These are phyloP conservation scores for Neodidymelliopsis sp. DNA, from an alignment of 2,329 filamentous ascomycete species.

Conservation along the genomic window DNA sequence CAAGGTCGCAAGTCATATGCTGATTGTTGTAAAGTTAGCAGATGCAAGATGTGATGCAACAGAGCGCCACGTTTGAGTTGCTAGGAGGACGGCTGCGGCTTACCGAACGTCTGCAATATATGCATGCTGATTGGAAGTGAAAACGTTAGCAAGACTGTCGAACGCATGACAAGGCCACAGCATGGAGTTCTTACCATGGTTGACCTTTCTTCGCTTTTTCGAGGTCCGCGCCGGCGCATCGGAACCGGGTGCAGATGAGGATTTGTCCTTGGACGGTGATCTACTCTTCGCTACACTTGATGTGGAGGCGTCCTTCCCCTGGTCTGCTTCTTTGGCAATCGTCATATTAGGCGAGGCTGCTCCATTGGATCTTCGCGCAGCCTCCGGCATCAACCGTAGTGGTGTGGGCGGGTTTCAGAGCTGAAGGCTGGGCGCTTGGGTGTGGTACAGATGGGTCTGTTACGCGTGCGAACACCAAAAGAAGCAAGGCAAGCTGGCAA, in stretches of 20 bases:
- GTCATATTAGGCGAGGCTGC: slow-evolving; percentile 44
- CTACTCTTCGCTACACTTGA: slow-evolving; percentile 36
- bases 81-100: slow-evolving; percentile 41
- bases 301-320: slow-evolving; percentile 38
- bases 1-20: slow-evolving; percentile 64
- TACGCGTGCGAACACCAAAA: slow-evolving; percentile 30
- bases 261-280: slow-evolving; percentile 40
- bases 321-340: slow-evolving; percentile 37
- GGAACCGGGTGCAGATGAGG: slow-evolving; percentile 36
- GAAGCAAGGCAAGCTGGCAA: slow-evolving; percentile 27
- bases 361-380: slow-evolving; percentile 49
- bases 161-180: slow-evolving; percentile 31
- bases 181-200: slow-evolving; percentile 54
- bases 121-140: slow-evolving; percentile 52
- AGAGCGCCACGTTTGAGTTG: slow-evolving; percentile 24
- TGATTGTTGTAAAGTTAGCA: slow-evolving; percentile 47
- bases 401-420: slow-evolving; percentile 39
- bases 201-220: slow-evolving; percentile 63
- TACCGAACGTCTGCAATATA: slow-evolving; percentile 62
- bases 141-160: slow-evolving; percentile 40
- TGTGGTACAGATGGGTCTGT: slow-evolving; percentile 20
- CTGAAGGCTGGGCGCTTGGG: slow-evolving; percentile 21
- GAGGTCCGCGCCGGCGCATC: slow-evolving; percentile 44
- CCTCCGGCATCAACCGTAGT: slow-evolving; percentile 49
- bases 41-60: slow-evolving; percentile 23